Conservation (phyloP, 2,329 filamentous ascomycete genomes). For the Claviceps arundinis region DNA sequence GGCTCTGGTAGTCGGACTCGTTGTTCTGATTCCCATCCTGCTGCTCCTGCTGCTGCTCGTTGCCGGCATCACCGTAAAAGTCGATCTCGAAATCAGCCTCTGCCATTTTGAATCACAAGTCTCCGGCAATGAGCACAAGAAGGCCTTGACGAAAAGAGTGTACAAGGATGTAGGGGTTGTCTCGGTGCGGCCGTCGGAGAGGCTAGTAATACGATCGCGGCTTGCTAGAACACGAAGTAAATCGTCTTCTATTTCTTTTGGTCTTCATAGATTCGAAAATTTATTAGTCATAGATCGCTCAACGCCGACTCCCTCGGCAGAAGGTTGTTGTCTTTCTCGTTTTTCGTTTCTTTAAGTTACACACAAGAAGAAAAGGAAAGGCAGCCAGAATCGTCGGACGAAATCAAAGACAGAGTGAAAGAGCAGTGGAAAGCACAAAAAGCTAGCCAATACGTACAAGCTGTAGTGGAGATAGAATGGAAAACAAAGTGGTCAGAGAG, state of each 20-base stretch:
- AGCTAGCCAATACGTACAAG: constrained; percentile 42
- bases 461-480: constrained; percentile 1
- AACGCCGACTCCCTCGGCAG: background rate
- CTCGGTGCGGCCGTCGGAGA: background rate
- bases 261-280: background rate
- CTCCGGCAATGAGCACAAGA: background rate
- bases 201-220: background rate
- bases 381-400: constrained; percentile 3
- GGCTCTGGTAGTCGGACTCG: constrained; percentile 9
- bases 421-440: constrained; percentile 23
- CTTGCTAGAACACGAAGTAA: background rate
- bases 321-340: background rate
- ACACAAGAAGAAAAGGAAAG: background rate
- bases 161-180: background rate
- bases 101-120: constrained; percentile 36
- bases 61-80: constrained; percentile 50
- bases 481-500: constrained; percentile 4
- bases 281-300: constrained; percentile 3
- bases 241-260: constrained; percentile 1
- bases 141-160: background rate
- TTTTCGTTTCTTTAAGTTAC: constrained; percentile 1
- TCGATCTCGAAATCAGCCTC: constrained; percentile 63
- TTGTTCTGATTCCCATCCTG: constrained; percentile 24
- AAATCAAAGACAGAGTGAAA: constrained; percentile 14
- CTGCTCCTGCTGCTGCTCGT: constrained; percentile 25